Conservation (phyloP, 306 rosid genomes). For the Medicago arabica region DNA sequence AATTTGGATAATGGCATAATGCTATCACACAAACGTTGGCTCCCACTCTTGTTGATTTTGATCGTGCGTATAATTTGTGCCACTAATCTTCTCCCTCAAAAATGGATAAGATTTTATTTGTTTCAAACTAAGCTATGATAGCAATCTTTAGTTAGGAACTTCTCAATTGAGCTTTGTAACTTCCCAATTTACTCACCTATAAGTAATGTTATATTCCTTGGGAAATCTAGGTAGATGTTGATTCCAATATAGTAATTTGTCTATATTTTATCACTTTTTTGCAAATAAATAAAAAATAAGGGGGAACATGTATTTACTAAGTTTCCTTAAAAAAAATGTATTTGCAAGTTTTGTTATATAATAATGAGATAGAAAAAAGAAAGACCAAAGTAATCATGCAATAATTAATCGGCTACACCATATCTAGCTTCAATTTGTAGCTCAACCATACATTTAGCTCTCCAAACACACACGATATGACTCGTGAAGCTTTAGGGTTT, state of each 20-base stretch:
- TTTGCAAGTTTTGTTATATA: too few species aligned
- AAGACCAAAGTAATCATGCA: not conserved
- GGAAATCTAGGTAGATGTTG: too few species aligned
- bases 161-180: not conserved
- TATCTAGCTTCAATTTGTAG: not conserved
- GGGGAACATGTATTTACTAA: too few species aligned
- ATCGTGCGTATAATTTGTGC: not conserved
- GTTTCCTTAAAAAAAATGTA: too few species aligned
- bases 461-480: not conserved
- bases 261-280: too few species aligned
- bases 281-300: too few species aligned
- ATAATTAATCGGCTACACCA: conserved; percentile 19
- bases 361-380: not conserved
- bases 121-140: conserved; percentile 6
- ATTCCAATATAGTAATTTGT: too few species aligned
- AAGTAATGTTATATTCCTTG: too few species aligned
- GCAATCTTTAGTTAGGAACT: not conserved
- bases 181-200: not conserved
- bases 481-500: conserved; percentile 4
- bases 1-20: not conserved
- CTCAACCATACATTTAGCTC: not conserved
- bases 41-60: conserved; percentile 31
- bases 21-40: conserved; percentile 11
- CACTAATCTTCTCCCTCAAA: conserved; percentile 1
- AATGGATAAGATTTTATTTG: conserved; percentile 10